These are phyloP conservation scores for Aspergillus sp. DNA, from an alignment of 2,329 filamentous ascomycete genomes.

Conservation along the genomic window DNA sequence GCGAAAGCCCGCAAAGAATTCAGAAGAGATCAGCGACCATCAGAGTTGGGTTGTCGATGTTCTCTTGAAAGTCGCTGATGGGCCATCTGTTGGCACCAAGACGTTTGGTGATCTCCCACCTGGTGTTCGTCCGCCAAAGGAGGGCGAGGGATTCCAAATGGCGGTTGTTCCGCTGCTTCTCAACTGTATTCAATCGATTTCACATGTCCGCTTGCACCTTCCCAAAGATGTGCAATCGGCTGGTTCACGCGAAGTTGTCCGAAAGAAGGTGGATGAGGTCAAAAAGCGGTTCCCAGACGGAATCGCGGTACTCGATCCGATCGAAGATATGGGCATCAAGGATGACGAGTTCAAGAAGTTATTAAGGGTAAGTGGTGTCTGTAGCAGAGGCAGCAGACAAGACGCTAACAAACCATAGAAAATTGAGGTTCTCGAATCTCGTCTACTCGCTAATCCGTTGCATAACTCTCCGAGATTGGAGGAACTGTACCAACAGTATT, in stretches of 20 bases:
- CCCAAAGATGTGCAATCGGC: constrained; percentile 73
- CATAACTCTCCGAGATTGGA: constrained; percentile 86
- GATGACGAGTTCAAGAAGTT: constrained; percentile 94
- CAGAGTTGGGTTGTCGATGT: constrained; percentile 84
- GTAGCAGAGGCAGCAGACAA: background rate
- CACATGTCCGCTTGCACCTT: constrained; percentile 81
- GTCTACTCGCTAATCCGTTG: constrained; percentile 83
- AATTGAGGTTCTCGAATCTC: constrained; percentile 94
- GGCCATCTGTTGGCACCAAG: constrained; percentile 57
- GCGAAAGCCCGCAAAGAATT: constrained; percentile 68
- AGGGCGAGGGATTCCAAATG: constrained; percentile 70
- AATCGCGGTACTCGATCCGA: constrained; percentile 83
- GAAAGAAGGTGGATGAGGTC: constrained; percentile 75
- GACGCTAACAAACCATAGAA: constrained; percentile 60
- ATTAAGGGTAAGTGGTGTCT: constrained; percentile 59
- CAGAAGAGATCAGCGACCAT: constrained; percentile 72
- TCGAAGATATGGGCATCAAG: constrained; percentile 93
- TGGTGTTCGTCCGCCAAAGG: constrained; percentile 62
- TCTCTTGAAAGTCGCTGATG: constrained; percentile 66
- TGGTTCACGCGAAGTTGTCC: constrained; percentile 70
- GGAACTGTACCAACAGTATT: constrained; percentile 85
- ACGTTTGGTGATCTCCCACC: constrained; percentile 67
- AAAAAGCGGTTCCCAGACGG: constrained; percentile 90
- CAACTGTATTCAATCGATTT: constrained; percentile 81
- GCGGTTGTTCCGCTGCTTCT: constrained; percentile 86